Conservation (phyloP, 495 filamentous ascomycete genomes). For the Choiromyces venosus region DNA sequence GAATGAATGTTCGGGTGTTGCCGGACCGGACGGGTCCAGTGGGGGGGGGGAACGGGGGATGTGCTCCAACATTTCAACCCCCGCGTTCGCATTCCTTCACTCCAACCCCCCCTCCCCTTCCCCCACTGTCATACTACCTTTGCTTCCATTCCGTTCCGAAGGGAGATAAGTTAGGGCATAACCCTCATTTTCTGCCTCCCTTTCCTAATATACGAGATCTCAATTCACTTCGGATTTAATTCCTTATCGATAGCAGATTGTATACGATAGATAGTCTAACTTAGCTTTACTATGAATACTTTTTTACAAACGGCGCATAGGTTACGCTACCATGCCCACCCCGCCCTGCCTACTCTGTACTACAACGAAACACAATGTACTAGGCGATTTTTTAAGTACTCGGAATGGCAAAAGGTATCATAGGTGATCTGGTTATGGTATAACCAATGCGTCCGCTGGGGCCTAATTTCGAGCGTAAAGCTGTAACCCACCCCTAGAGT, state of each 20-base stretch:
- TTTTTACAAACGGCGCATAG: background rate
- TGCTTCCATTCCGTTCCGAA: slow-evolving; percentile 1
- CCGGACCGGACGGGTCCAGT: background rate
- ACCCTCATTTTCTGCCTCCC: background rate
- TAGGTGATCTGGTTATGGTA: too few relatives aligned
- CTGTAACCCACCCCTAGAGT: too few relatives aligned
- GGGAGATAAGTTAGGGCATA: background rate
- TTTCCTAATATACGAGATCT: background rate
- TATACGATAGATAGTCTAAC: background rate
- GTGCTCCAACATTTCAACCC: background rate
- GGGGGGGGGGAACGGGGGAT: background rate
- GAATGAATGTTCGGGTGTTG: background rate
- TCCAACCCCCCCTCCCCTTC: too few relatives aligned
- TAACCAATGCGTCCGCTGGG: too few relatives aligned
- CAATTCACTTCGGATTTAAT: background rate
- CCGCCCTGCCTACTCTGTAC: background rate
- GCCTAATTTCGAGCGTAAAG: too few relatives aligned
- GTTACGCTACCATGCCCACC: background rate
- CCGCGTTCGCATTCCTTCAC: background rate
- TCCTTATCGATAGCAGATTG: background rate
- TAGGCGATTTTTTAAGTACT: too few relatives aligned
- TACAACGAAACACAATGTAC: background rate
- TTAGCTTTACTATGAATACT: background rate
- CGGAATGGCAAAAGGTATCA: too few relatives aligned
- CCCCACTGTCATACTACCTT: background rate